Evolutionary conservation across 768 basidiomycete genomes (phyloP).

Genomic region (Scleroderma bovista): DNA sequence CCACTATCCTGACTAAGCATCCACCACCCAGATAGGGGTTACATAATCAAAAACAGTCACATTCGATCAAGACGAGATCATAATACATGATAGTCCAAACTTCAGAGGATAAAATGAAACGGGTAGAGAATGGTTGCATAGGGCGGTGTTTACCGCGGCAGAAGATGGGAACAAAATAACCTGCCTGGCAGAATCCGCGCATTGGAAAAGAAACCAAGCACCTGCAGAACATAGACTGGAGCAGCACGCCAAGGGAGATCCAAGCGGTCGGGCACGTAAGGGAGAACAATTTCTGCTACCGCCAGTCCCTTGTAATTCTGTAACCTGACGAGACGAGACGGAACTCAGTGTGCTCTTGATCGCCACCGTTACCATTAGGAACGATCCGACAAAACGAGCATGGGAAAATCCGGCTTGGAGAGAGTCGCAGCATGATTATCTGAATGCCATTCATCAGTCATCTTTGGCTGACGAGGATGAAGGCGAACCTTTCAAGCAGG

Average conservation of each 20-base stretch:
- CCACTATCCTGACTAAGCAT: too few relatives aligned
- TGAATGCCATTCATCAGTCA: neutral
- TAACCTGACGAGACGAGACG: conserved; percentile 1
- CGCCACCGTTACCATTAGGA: neutral
- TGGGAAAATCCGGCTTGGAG: neutral
- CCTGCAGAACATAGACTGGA: neutral
- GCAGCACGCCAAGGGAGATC: neutral
- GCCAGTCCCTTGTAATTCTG: neutral
- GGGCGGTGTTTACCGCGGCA: neutral
- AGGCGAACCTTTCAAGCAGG: conserved; percentile 7
- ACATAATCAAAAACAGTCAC: too few relatives aligned
- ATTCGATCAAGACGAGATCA: too few relatives aligned
- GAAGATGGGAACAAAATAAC: neutral
- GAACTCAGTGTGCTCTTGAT: neutral
- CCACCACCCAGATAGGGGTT: too few relatives aligned
- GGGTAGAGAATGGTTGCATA: neutral
- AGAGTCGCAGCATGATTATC: neutral
- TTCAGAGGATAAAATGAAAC: neutral
- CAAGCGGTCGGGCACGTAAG: neutral
- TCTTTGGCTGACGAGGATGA: neutral
- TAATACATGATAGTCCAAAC: neutral
- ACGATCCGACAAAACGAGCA: neutral
- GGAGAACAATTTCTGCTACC: neutral
- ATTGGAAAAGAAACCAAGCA: neutral
- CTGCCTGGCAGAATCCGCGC: neutral